Percentiles rank a stretch among this genome's conserved stretches.
Conservation (phyloP, 2,329 filamentous ascomycete species). For the Pseudogymnoascus pannorum region DNA sequence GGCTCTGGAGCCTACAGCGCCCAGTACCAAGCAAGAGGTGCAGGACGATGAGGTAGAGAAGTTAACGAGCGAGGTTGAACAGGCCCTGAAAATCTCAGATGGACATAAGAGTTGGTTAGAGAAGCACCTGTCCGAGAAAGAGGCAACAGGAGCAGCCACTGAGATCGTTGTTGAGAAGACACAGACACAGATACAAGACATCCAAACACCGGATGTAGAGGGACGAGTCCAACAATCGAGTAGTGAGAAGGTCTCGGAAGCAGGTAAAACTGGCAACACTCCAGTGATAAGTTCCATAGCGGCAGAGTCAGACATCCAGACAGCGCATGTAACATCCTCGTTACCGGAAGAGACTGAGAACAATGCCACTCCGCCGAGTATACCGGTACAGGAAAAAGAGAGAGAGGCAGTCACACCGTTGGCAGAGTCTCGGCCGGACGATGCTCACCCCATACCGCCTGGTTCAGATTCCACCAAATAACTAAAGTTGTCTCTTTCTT, state of each 20-base stretch:
- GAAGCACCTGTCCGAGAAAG: slow-evolving; percentile 20
- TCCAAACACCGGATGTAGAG: neutral
- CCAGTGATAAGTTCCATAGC: neutral
- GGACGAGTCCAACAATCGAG: neutral
- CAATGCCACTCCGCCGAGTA: neutral
- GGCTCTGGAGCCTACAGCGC: neutral
- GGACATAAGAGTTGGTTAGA: slow-evolving; percentile 26
- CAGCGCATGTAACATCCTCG: neutral
- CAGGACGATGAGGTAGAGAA: slow-evolving; percentile 31
- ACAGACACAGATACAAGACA: neutral
- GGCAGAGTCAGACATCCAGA: neutral
- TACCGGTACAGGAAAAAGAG: neutral
- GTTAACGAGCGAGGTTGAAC: slow-evolving; percentile 31
- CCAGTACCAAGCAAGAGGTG: slow-evolving; percentile 41
- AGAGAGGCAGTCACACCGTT: neutral
- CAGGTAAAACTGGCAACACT: neutral
- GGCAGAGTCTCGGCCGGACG: neutral
- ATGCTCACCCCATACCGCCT: neutral
- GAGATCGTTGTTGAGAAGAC: neutral
- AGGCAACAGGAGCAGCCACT: neutral
- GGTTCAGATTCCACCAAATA: neutral
- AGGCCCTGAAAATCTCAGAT: slow-evolving; percentile 25
- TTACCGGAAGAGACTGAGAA: neutral
- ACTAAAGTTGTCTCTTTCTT: neutral
- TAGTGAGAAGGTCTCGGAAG: neutral